phyloP scores from a whole-genome alignment of 441 rosid species.

The Euphorbia celastroides region DNA sequence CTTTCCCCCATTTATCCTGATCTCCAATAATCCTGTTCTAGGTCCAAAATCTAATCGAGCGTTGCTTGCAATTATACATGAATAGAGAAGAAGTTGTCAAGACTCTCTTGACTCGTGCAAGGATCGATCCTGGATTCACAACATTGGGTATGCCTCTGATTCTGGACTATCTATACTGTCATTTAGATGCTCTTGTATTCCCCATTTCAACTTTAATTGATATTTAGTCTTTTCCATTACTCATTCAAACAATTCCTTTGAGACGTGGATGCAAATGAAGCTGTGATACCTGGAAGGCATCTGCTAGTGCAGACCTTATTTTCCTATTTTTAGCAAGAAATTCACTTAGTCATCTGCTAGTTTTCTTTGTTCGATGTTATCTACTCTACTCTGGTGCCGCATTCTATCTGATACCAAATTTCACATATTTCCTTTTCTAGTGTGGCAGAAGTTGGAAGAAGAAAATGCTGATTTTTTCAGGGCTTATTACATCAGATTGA shows the following conservation, averaged over 20 bases:
- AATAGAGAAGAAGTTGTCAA: slow-evolving; percentile 91
- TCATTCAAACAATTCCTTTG: neutral
- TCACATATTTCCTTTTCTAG: slow-evolving; percentile 34
- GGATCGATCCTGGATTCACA: slow-evolving; percentile 96
- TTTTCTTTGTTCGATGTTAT: slow-evolving; percentile 10
- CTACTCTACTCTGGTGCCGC: neutral
- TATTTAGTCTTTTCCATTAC: neutral
- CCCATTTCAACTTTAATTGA: neutral
- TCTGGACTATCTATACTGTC: neutral
- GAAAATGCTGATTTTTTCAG: slow-evolving; percentile 93
- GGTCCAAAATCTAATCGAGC: slow-evolving; percentile 95
- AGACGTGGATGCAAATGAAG: neutral
- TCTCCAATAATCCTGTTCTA: slow-evolving; percentile 27
- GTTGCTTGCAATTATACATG: slow-evolving; percentile 94
- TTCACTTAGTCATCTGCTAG: neutral
- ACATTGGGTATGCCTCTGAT: slow-evolving; percentile 44
- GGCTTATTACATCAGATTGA: slow-evolving; percentile 89
- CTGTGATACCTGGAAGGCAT: neutral
- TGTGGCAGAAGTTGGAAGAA: slow-evolving; percentile 99
- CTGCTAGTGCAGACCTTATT: neutral
- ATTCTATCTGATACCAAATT: neutral
- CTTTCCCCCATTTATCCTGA: slow-evolving; percentile 5
- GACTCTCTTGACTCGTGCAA: slow-evolving; percentile 81
- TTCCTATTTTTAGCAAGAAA: neutral
- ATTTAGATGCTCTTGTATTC: neutral